These are phyloP conservation scores for Penicillium sp. DNA, from an alignment of 2,329 filamentous ascomycete genomes.

Conservation along the genomic window DNA sequence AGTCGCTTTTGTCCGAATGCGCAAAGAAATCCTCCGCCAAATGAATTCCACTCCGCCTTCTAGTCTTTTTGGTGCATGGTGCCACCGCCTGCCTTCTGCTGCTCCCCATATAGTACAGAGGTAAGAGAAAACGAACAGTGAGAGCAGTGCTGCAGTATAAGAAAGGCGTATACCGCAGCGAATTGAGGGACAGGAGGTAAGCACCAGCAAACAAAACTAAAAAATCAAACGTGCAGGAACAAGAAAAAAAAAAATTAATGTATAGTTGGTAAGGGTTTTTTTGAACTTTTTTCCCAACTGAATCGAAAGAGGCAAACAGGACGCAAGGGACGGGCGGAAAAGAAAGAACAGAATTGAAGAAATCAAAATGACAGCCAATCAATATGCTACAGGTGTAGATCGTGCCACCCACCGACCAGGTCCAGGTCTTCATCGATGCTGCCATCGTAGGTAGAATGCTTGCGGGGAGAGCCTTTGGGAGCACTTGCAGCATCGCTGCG, in stretches of 20 bases:
- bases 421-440: slow-evolving; percentile 69
- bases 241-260: slow-evolving; percentile 23
- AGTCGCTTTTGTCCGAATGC: slow-evolving; percentile 19
- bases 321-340: slow-evolving; percentile 16
- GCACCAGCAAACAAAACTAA: slow-evolving; percentile 17
- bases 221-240: slow-evolving; percentile 13
- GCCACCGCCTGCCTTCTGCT: slow-evolving; percentile 8
- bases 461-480: slow-evolving; percentile 33
- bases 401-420: slow-evolving; percentile 92
- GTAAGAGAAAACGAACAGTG: slow-evolving; percentile 4
- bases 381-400: slow-evolving; percentile 58
- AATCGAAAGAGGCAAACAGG: slow-evolving; percentile 18
- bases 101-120: slow-evolving; percentile 23
- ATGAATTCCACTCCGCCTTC: slow-evolving; percentile 20
- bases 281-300: slow-evolving; percentile 27
- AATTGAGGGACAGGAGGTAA: slow-evolving; percentile 10
- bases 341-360: slow-evolving; percentile 15
- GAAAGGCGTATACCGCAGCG: background rate
- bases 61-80: slow-evolving; percentile 25
- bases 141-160: slow-evolving; percentile 3
- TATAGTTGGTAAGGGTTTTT: slow-evolving; percentile 22
- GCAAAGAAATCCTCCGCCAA: slow-evolving; percentile 10
- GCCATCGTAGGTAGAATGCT: slow-evolving; percentile 51
- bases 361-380: slow-evolving; percentile 8
- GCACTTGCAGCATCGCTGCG: slow-evolving; percentile 41